These are phyloP conservation scores for Castanopsis chinensis DNA, from an alignment of 306 rosid species.

Conservation along the genomic window DNA sequence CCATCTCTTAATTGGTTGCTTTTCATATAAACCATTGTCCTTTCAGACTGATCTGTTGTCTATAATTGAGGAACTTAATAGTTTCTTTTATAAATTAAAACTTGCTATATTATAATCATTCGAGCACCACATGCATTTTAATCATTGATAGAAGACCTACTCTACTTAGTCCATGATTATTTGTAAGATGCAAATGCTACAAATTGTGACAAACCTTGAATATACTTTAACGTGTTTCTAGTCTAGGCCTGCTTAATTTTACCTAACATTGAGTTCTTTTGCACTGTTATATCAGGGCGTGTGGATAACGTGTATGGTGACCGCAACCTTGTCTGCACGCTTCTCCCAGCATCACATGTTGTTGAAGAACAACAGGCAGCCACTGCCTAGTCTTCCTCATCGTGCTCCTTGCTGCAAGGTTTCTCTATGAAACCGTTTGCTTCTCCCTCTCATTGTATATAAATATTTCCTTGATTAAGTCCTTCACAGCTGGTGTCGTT, in stretches of 20 bases:
- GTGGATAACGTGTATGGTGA: slow-evolving; percentile 94
- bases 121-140: background rate
- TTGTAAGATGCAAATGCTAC: background rate
- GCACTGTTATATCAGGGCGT: slow-evolving; percentile 43
- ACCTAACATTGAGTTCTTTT: background rate
- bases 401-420: slow-evolving; percentile 22
- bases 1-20: background rate
- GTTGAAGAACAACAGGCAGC: slow-evolving; percentile 96
- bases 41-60: background rate
- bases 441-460: slow-evolving; percentile 27
- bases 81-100: background rate
- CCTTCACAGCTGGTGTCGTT: slow-evolving; percentile 31
- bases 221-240: background rate
- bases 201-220: background rate
- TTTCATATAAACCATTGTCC: background rate
- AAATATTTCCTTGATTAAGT: slow-evolving; percentile 17
- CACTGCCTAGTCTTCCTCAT: slow-evolving; percentile 51
- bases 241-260: slow-evolving; percentile 3
- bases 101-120: background rate
- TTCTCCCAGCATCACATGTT: slow-evolving; percentile 65
- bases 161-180: background rate
- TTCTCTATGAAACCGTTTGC: slow-evolving; percentile 4
- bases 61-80: background rate
- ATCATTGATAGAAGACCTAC: background rate
- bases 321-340: slow-evolving; percentile 98